phyloP scores from a whole-genome alignment of 257 asterid genomes.

The Petunia secreta region DNA sequence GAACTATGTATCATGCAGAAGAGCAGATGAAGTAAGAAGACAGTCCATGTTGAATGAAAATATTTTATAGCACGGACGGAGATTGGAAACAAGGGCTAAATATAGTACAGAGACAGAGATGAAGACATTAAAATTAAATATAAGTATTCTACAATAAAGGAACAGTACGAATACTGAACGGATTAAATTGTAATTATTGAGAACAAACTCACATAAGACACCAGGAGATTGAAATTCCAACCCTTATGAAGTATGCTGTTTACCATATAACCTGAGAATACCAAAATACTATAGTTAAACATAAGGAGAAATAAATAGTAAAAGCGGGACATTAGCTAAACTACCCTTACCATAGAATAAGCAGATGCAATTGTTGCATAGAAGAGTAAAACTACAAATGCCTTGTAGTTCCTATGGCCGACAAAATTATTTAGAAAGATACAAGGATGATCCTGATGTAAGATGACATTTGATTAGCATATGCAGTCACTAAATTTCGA shows the following conservation, averaged over 20 bases:
- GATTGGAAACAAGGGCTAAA: no score
- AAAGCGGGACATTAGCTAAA: conserved; percentile 1
- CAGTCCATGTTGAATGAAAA: no score
- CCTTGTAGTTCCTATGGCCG: conserved; percentile 62
- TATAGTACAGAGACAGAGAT: no score
- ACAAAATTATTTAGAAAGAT: conserved; percentile 71
- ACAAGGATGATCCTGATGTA: conserved; percentile 69
- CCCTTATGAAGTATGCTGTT: conserved; percentile 48
- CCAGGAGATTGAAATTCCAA: conserved; percentile 47
- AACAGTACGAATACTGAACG: no score
- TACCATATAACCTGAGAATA: conserved; percentile 50
- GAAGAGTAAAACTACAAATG: conserved; percentile 56
- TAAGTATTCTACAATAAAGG: no score
- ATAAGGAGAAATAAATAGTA: conserved; percentile 19
- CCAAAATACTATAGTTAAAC: conserved; percentile 18
- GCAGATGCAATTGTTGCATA: conserved; percentile 53
- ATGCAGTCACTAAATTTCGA: no score
- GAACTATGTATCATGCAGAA: no score
- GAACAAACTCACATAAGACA: conserved; percentile 62
- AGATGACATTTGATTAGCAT: no score
- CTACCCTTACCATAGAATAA: conserved; percentile 50
- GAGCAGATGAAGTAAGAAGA: no score
- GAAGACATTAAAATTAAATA: no score
- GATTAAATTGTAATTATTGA: neutral
- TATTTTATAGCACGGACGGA: no score